Evolutionary conservation across 352 stramenopile genomes (phyloP).

Genomic region (Elongisporangium undulatum): DNA sequence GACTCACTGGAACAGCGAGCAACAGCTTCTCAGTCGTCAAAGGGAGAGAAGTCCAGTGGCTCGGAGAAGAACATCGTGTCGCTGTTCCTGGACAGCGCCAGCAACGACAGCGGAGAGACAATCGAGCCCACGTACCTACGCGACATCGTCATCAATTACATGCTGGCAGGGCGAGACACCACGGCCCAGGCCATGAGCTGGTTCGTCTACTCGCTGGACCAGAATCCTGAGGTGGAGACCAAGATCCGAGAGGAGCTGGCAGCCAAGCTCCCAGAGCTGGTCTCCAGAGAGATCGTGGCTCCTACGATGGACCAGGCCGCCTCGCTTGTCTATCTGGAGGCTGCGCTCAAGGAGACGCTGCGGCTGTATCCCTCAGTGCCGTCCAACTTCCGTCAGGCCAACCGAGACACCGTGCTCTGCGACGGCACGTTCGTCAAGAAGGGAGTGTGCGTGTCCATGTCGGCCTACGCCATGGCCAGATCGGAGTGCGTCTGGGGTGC

Average conservation of each 20-base stretch:
- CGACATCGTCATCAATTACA: conserved; percentile 77
- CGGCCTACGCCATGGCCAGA: conserved; percentile 52
- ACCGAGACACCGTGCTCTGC: conserved; percentile 41
- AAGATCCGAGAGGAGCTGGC: conserved; percentile 43
- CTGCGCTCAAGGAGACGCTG: conserved; percentile 57
- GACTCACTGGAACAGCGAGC: conserved; percentile 16
- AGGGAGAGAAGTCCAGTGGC: no score
- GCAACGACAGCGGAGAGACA: background rate
- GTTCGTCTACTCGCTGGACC: conserved; percentile 55
- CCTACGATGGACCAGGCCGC: conserved; percentile 25
- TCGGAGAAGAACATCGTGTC: conserved; percentile 42
- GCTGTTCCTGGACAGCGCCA: conserved; percentile 29
- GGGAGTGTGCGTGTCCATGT: conserved; percentile 26
- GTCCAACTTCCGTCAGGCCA: conserved; percentile 23
- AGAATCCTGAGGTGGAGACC: conserved; percentile 41
- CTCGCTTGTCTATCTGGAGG: conserved; percentile 36
- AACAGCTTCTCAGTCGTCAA: no score
- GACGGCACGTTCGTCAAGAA: conserved; percentile 57
- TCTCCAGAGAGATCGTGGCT: no score
- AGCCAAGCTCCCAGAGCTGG: conserved; percentile 16
- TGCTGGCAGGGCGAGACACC: conserved; percentile 78
- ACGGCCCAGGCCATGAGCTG: conserved; percentile 68
- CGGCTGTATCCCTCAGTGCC: conserved; percentile 60
- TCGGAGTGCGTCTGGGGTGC: conserved; percentile 52
- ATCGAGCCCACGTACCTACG: conserved; percentile 41